Evolutionary conservation across 805 yeast species (phyloP).

Genomic region (Saccharomycopsis guyanensis): DNA sequence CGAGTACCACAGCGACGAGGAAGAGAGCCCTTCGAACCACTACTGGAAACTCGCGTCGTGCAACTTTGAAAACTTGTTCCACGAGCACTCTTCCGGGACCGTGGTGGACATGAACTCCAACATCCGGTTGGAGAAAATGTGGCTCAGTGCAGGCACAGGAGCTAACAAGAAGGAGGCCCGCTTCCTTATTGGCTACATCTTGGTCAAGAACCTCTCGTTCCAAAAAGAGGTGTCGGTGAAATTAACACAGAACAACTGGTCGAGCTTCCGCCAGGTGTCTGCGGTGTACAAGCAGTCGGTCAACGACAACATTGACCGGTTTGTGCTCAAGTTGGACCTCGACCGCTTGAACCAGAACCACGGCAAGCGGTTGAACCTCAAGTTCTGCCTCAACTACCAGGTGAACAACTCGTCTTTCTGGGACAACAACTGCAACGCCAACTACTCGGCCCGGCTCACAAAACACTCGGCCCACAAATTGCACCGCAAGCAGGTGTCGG

Average conservation of each 20-base stretch:
- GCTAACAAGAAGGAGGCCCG: not conserved
- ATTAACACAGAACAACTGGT: slow-evolving; percentile 37
- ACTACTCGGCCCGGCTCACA: slow-evolving; percentile 22
- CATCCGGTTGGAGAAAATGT: slow-evolving; percentile 7
- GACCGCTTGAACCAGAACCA: slow-evolving; percentile 21
- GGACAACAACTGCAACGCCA: slow-evolving; percentile 20
- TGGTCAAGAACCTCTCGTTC: slow-evolving; percentile 36
- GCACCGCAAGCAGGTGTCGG: slow-evolving; percentile 9
- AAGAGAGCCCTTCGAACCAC: slow-evolving; percentile 10
- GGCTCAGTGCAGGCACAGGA: not conserved
- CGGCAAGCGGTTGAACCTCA: slow-evolving; percentile 22
- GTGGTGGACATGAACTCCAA: slow-evolving; percentile 6
- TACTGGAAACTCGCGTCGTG: slow-evolving; percentile 8
- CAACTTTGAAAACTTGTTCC: slow-evolving; percentile 3
- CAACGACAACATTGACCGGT: slow-evolving; percentile 14
- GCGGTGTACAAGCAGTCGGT: slow-evolving; percentile 27
- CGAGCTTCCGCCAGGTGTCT: slow-evolving; percentile 35
- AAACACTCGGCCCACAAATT: not conserved
- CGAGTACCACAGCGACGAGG: slow-evolving; percentile 22
- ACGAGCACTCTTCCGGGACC: not conserved
- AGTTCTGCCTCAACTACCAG: slow-evolving; percentile 18
- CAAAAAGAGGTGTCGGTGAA: slow-evolving; percentile 34
- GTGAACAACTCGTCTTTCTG: slow-evolving; percentile 16
- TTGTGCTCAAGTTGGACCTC: slow-evolving; percentile 33
- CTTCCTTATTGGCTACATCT: slow-evolving; percentile 33